Base-by-base conservation (phyloP, 148 eudicot genomes). In the Chenopodium quinoa region DNA sequence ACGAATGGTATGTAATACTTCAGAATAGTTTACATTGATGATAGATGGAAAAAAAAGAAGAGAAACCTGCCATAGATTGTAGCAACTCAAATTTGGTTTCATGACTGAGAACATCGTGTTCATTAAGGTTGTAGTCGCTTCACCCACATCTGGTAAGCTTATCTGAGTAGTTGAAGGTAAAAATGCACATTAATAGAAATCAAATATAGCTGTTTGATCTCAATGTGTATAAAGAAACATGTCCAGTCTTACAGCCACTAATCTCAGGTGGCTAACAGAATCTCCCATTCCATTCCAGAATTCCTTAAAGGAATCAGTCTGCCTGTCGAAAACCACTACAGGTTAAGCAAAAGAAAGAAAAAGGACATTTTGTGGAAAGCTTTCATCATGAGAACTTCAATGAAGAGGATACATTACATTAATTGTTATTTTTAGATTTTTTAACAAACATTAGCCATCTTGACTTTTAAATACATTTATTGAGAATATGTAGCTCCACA, bases 51-150 rank as follows among this genome's bases (percentile, higher is more conserved):
- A n/a, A n/a, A 52, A 47, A 22, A 47, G 67, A 22, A 29, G 63
- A 32, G n/a, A 17, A 29, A 95, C 98, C 97, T 93, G 98, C 98
- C 98, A 93, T 80, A 95, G 78, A 78, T 95, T 95, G 89, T 82
- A 82, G 91, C 92, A 86, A 40, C 73, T 85, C 44, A 93, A 80
- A 80, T 88, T 84, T 29, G 87, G 82, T 80, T 84, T 86, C 96
- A 95, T 90, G 78, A 90, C 86, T n/a, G 91, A 88, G 81, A 88
- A 92, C 89, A 95, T 86, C 64, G 82, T 68, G 83, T 78, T 89
- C 96, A 93, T 95, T 65, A 89, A 60, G 5, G 87, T 66, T 70
- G 92, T 72, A 63, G 92, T 83, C 22, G 89, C 77, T 32, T 87
- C 83, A 52, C 91, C 93, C 32, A 89, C 74, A 75, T 92, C 80